Percentiles rank a stretch among this genome's conserved stretches.
phyloP scores from a whole-genome alignment of 306 rosid species.

The Biancaea sappan region DNA sequence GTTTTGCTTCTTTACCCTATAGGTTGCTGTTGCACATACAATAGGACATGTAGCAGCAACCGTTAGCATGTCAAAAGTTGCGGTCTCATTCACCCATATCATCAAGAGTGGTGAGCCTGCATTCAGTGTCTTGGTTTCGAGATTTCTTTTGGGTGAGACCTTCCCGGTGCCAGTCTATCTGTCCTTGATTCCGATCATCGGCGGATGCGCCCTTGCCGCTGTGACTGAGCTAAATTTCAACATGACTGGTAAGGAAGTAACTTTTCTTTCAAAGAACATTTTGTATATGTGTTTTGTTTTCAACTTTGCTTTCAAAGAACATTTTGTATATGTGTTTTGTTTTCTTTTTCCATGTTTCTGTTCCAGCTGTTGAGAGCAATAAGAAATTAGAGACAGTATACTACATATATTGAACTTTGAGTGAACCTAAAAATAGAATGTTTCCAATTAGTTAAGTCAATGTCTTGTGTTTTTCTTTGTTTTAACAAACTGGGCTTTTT shows the following conservation, averaged over 20 bases:
- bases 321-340: not conserved
- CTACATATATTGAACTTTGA: not conserved
- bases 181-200: slow-evolving; percentile 93
- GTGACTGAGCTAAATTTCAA: slow-evolving; percentile 97
- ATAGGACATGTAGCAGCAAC: slow-evolving; percentile 99
- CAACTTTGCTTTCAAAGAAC: not conserved
- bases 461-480: not conserved
- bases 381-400: slow-evolving; percentile 5
- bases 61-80: slow-evolving; percentile 99
- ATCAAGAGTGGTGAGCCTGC: slow-evolving; percentile 99
- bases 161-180: slow-evolving; percentile 81
- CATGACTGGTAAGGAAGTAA: slow-evolving; percentile 70
- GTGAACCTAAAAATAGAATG: not conserved
- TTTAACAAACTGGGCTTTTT: not conserved
- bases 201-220: slow-evolving; percentile 97
- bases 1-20: slow-evolving; percentile 22
- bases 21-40: slow-evolving; percentile 99
- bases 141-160: slow-evolving; percentile 85
- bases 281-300: too few species aligned
- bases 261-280: not conserved
- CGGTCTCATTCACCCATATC: slow-evolving; percentile 96
- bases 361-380: not conserved
- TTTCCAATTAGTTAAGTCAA: not conserved
- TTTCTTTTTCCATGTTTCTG: not conserved
- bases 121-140: slow-evolving; percentile 89